A percentile compares a stretch with the other conserved stretches of the same genome.
These are phyloP conservation scores for Endogone sp. DNA, from an alignment of 192 early-diverging fungal genomes.

Conservation along the genomic window DNA sequence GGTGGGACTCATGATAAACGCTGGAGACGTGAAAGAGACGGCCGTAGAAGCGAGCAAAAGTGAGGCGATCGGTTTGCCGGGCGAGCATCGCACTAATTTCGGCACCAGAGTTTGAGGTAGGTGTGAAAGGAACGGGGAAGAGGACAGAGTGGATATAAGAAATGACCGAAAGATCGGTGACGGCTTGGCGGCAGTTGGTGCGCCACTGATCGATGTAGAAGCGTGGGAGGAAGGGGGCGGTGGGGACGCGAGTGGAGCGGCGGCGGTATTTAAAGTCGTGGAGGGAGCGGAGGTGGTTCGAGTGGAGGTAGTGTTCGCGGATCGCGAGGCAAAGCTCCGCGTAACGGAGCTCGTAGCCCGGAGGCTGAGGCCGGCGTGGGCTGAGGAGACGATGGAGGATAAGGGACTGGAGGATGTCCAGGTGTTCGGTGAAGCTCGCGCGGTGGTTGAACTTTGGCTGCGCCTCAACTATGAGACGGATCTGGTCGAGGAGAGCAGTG, in stretches of 20 bases:
- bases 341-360: background rate
- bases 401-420: background rate
- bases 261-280: constrained; percentile 38
- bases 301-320: constrained; percentile 26
- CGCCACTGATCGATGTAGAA: constrained; percentile 30
- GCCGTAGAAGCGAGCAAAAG: constrained; percentile 31
- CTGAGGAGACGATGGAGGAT: background rate
- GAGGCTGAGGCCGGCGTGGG: background rate
- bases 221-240: constrained; percentile 36
- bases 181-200: constrained; percentile 10
- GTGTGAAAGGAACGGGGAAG: constrained; percentile 2
- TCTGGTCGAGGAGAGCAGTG: background rate
- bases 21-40: constrained; percentile 24
- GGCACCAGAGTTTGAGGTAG: background rate
- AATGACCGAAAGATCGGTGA: background rate
- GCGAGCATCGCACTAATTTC: background rate
- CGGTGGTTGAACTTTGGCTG: background rate
- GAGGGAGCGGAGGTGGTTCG: constrained; percentile 22
- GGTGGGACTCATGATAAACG: constrained; percentile 29
- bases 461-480: background rate
- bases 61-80: no score
- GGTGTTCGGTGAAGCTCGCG: background rate
- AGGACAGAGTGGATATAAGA: background rate
- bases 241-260: constrained; percentile 29
- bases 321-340: constrained; percentile 17